Evolutionary conservation across 768 basidiomycete genomes (phyloP), one percentile per base, ranked within the genome.

Genomic region (Mycena belliarum): DNA sequence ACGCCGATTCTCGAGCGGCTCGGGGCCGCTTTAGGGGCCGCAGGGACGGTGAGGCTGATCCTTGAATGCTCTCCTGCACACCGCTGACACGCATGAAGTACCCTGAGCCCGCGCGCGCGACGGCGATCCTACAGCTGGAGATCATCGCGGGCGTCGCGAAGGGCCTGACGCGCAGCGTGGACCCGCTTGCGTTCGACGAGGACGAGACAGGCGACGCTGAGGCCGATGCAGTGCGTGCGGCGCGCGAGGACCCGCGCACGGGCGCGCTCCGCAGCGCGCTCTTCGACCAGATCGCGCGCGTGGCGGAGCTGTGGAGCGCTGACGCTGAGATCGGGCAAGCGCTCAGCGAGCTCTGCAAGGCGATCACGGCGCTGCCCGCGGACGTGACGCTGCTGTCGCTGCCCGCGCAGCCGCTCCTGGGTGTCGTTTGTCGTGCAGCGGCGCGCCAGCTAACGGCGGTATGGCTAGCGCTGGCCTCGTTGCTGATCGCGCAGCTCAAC

Each of bases 141-240:
- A 89, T 87, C 0, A 76, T 98, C 15, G 82, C 92, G 0, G 95
- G 93, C 11, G 84, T 95, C 25, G 91, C 93, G 1, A 90, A 89
- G 58, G 95, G 95, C 5, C 79, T 98, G 7, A 93, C 95, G 0
- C 83, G 89, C 15, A 83, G 83, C 0, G 80, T 81, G 6, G 95
- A 95, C 64, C 81, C 85, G 26, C 69, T 88, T 44, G 75, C 81
- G 38, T 80, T 85, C 28, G 76, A 86, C 14, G 85, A 86, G 49
- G 82, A 78, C 23, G 79, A 81, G 20, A 79, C 77, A 12, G 77
- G 82, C n/a, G 78, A 78, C n/a, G 82, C 73, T 0, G 84, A 86
- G 53, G 63, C 78, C 0, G 83, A 83, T 49, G 76, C 72, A 12
- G 81, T 93, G 70, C 79, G 80, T 54, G 72, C 68, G 6, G 87